Evolutionary conservation across 805 yeast genomes (phyloP).

Genomic region (Metschnikowia gelsemii): DNA sequence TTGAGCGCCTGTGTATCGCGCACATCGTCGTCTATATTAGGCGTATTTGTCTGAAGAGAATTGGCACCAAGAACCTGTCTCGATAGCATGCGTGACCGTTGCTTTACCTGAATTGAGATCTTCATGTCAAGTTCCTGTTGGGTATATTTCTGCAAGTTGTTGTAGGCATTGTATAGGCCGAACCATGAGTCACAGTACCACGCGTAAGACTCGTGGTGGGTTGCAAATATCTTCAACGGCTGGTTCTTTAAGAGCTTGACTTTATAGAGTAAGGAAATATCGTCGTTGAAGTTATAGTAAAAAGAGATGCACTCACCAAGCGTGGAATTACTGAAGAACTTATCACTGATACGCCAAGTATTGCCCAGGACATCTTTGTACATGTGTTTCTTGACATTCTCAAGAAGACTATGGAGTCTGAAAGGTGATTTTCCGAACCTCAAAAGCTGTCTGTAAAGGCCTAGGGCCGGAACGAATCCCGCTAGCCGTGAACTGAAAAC

Average conservation of each 20-base stretch:
- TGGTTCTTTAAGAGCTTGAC: slow-evolving; percentile 46
- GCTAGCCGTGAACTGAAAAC: slow-evolving; percentile 40
- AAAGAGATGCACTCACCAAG: slow-evolving; percentile 53
- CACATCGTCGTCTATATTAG: slow-evolving; percentile 20
- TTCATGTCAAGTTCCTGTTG: slow-evolving; percentile 52
- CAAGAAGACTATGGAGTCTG: slow-evolving; percentile 41
- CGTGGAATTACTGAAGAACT: slow-evolving; percentile 42
- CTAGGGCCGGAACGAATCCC: slow-evolving; percentile 49
- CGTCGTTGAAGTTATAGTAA: slow-evolving; percentile 68
- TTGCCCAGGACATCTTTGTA: slow-evolving; percentile 12
- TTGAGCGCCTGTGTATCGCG: slow-evolving; percentile 25
- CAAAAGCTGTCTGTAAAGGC: slow-evolving; percentile 62
- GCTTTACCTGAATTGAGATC: slow-evolving; percentile 62
- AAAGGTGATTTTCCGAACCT: slow-evolving; percentile 73
- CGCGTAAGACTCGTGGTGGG: slow-evolving; percentile 60
- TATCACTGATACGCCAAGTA: slow-evolving; percentile 15
- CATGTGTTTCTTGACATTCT: slow-evolving; percentile 25
- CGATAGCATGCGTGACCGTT: slow-evolving; percentile 47
- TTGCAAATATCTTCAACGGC: slow-evolving; percentile 36
- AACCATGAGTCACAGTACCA: slow-evolving; percentile 69
- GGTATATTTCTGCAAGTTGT: slow-evolving; percentile 40
- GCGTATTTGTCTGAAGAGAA: slow-evolving; percentile 10
- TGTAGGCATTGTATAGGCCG: slow-evolving; percentile 52
- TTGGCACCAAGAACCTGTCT: slow-evolving; percentile 36
- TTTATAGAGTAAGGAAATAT: slow-evolving; percentile 55